Conservation (phyloP, 2,329 filamentous ascomycete genomes). For the Aspergillus chevalieri region DNA sequence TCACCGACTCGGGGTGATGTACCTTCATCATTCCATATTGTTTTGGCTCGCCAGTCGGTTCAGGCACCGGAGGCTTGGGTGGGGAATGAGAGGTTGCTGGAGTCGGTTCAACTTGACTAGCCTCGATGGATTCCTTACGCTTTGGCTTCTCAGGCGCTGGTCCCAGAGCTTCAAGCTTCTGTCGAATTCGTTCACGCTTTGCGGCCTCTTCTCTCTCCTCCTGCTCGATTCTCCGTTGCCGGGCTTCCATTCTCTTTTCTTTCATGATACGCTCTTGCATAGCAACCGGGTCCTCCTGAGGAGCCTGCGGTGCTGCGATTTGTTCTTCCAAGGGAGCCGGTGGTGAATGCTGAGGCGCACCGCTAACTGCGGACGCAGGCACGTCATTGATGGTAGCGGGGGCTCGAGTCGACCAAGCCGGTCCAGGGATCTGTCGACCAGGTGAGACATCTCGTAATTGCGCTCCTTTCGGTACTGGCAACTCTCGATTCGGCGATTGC, state of each 20-base stretch:
- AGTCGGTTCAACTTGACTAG: slow-evolving; percentile 18
- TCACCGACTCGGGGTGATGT: slow-evolving; percentile 51
- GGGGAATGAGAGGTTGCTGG: slow-evolving; percentile 43
- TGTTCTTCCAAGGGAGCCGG: slow-evolving; percentile 13
- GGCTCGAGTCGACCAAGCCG: slow-evolving; percentile 26
- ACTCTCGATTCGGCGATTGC: slow-evolving; percentile 23
- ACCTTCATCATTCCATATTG: slow-evolving; percentile 60
- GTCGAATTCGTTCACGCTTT: slow-evolving; percentile 51
- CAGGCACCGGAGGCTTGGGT: slow-evolving; percentile 54
- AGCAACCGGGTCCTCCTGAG: slow-evolving; percentile 40
- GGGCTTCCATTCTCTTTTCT: slow-evolving; percentile 52
- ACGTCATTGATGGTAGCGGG: slow-evolving; percentile 23
- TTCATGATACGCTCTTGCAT: slow-evolving; percentile 57
- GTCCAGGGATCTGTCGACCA: slow-evolving; percentile 18
- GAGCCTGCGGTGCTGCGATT: slow-evolving; percentile 10
- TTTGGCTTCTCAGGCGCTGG: slow-evolving; percentile 35
- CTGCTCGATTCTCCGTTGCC: slow-evolving; percentile 49
- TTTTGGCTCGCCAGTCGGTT: slow-evolving; percentile 51
- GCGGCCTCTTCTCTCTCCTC: slow-evolving; percentile 53
- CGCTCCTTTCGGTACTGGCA: slow-evolving; percentile 16
- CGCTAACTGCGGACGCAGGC: slow-evolving; percentile 14
- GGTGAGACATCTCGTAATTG: slow-evolving; percentile 19
- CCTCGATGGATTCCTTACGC: slow-evolving; percentile 21
- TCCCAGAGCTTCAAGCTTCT: slow-evolving; percentile 51
- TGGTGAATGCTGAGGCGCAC: slow-evolving; percentile 13